phyloP scores from a whole-genome alignment of 1,139 yeast genomes.

The Debaryomycetaceae sp. region DNA sequence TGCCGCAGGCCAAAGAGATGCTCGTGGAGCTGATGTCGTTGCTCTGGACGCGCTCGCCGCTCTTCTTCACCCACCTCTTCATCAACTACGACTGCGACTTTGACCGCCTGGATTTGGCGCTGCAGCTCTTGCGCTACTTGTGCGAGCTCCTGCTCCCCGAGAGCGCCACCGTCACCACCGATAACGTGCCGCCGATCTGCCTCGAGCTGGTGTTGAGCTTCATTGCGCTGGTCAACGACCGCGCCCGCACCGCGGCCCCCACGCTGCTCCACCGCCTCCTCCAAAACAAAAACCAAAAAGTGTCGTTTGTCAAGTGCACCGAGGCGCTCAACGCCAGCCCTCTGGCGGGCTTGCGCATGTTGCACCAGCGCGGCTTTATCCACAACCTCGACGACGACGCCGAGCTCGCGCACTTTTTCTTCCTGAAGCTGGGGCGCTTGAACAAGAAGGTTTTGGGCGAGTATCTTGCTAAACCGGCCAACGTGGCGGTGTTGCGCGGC shows the following conservation, averaged over 20 bases:
- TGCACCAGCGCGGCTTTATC: slow-evolving; percentile 64
- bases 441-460: slow-evolving; percentile 89
- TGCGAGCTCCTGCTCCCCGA: slow-evolving; percentile 79
- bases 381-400: slow-evolving; percentile 45
- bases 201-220: slow-evolving; percentile 79
- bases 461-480: slow-evolving; percentile 72
- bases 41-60: slow-evolving; percentile 78
- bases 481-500: slow-evolving; percentile 52
- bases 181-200: slow-evolving; percentile 89
- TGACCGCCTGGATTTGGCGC: slow-evolving; percentile 79
- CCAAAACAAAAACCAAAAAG: slow-evolving; percentile 54
- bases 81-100: slow-evolving; percentile 89
- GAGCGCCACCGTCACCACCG: slow-evolving; percentile 70
- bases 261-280: slow-evolving; percentile 3
- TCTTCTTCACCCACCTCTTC: slow-evolving; percentile 71
- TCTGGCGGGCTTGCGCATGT: slow-evolving; percentile 61
- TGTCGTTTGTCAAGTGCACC: slow-evolving; percentile 71
- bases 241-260: slow-evolving; percentile 32
- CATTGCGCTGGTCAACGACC: slow-evolving; percentile 60
- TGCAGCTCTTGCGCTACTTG: slow-evolving; percentile 61
- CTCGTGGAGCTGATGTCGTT: slow-evolving; percentile 81
- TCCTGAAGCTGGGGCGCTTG: slow-evolving; percentile 72
- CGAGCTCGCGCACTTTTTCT: slow-evolving; percentile 73
- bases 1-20: slow-evolving; percentile 54
- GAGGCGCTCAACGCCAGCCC: slow-evolving; percentile 75